Conservation (phyloP, 2,329 filamentous ascomycete species). For the Aspergillus ibericus region DNA sequence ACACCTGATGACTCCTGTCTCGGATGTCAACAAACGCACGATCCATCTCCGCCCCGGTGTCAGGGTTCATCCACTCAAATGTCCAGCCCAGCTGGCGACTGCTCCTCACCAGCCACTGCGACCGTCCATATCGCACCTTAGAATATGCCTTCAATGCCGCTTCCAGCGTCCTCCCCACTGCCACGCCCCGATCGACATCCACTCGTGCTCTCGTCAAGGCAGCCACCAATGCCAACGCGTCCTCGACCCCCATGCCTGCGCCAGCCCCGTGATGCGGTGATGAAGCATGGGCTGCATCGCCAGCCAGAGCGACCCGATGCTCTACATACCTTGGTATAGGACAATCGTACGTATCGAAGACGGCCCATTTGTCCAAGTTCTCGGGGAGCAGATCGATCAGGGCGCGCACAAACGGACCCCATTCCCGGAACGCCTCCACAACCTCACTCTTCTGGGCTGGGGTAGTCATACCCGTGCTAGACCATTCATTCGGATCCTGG, state of each 20-base stretch:
- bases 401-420: slow-evolving; percentile 48
- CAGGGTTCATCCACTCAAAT: slow-evolving; percentile 20
- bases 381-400: slow-evolving; percentile 48
- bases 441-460: slow-evolving; percentile 17
- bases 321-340: slow-evolving; percentile 46
- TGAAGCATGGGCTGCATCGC: slow-evolving; percentile 31
- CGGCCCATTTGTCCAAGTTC: slow-evolving; percentile 54
- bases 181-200: neutral
- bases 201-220: slow-evolving; percentile 9
- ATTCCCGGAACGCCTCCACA: slow-evolving; percentile 3
- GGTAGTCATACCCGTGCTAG: slow-evolving; percentile 13
- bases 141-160: slow-evolving; percentile 44
- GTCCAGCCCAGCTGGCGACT: slow-evolving; percentile 31
- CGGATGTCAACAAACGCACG: slow-evolving; percentile 43
- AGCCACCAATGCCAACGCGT: slow-evolving; percentile 22
- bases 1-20: slow-evolving; percentile 36
- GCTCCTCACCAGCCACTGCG: slow-evolving; percentile 47
- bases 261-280: slow-evolving; percentile 30
- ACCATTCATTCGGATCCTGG: slow-evolving; percentile 21
- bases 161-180: neutral
- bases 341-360: slow-evolving; percentile 52
- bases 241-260: slow-evolving; percentile 28
- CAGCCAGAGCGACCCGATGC: slow-evolving; percentile 19
- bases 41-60: slow-evolving; percentile 33
- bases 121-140: slow-evolving; percentile 40